phyloP scores from a whole-genome alignment of 2,329 filamentous ascomycete genomes.

The Magnaporthiopsis incrustans region DNA sequence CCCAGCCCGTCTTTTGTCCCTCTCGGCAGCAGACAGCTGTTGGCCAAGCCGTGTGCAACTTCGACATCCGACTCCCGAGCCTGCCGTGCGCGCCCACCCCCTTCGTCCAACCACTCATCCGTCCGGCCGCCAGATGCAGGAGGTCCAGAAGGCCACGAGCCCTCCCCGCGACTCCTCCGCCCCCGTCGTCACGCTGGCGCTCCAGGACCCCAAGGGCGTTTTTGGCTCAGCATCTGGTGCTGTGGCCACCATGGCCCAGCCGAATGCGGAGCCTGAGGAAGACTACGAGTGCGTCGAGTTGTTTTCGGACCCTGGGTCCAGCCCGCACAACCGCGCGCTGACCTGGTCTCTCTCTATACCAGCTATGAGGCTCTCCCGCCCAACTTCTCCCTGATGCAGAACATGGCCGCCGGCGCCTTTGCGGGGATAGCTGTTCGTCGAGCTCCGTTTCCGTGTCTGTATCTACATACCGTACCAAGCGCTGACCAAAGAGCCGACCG shows the following conservation, averaged over 20 bases:
- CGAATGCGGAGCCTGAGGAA: conserved; percentile 53
- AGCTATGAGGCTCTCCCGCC: conserved; percentile 90
- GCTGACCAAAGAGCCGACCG: not conserved
- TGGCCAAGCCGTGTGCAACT: not conserved
- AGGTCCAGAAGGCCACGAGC: not conserved
- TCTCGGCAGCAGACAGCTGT: not conserved
- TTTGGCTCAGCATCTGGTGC: conserved; percentile 57
- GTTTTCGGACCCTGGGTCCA: conserved; percentile 12
- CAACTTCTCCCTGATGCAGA: conserved; percentile 88
- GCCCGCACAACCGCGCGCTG: not conserved
- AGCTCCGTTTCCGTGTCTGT: not conserved
- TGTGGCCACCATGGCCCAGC: conserved; percentile 64
- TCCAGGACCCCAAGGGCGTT: conserved; percentile 42
- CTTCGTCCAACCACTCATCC: too few species aligned
- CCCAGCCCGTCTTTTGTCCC: not conserved
- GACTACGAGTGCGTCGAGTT: conserved; percentile 52
- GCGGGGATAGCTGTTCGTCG: conserved; percentile 81
- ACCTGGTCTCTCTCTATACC: conserved; percentile 6
- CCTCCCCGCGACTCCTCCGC: not conserved
- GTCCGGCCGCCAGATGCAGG: not conserved
- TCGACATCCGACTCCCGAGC: not conserved
- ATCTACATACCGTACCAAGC: not conserved
- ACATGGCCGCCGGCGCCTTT: conserved; percentile 94
- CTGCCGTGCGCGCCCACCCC: not conserved
- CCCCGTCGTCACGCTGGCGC: conserved; percentile 50